Evolutionary conservation across 192 early-diverging fungal genomes (phyloP).

Genomic region (Paraglomus brasilianum): DNA sequence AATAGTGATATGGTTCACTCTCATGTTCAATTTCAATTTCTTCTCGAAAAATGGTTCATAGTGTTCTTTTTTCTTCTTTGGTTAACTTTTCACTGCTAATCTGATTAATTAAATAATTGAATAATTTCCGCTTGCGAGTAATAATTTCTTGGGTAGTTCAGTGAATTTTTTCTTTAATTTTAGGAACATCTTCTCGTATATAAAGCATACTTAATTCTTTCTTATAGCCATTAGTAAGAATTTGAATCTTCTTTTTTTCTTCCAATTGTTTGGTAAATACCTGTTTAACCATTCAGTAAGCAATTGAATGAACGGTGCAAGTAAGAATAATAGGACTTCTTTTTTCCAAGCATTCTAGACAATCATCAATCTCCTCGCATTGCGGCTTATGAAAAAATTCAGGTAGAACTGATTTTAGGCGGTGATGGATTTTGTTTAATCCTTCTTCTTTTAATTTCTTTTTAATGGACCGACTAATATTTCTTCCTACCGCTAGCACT

Average conservation of each 20-base stretch:
- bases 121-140: not conserved
- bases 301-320: constrained; percentile 8
- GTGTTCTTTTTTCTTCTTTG: not conserved
- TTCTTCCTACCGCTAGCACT: not conserved
- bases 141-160: not conserved
- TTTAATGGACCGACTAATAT: not conserved
- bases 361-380: not conserved
- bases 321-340: not conserved
- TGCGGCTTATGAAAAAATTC: not conserved
- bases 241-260: constrained; percentile 5
- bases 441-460: not conserved
- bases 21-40: not conserved
- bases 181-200: not conserved
- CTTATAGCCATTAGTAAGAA: not conserved
- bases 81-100: not conserved
- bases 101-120: constrained; percentile 4
- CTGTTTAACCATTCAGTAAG: not conserved
- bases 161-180: not conserved
- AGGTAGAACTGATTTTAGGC: not conserved
- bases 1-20: not conserved
- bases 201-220: not conserved
- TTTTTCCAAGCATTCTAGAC: not conserved
- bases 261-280: not conserved
- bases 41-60: constrained; percentile 14
- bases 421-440: not conserved